A percentile compares a stretch with the other conserved stretches of the same genome.
phyloP scores from a whole-genome alignment of 2,329 filamentous ascomycete genomes.

The Ophiostoma novo-ulmi region DNA sequence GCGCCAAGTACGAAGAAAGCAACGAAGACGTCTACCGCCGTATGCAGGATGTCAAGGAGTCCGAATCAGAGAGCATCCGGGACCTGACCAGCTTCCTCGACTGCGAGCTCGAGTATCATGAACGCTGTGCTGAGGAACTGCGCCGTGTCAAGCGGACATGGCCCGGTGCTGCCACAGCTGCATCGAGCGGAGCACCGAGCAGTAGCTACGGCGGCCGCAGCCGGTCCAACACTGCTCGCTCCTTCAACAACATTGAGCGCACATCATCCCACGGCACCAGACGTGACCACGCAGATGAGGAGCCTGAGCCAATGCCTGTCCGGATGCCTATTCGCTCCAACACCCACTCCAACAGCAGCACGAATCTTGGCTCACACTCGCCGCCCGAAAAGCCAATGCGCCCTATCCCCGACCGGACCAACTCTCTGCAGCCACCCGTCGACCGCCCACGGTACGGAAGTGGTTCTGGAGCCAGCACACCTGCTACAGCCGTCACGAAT shows the following conservation, averaged over 20 bases:
- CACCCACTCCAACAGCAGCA: conserved; percentile 29
- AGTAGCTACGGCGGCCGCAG: conserved; percentile 33
- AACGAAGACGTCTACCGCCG: conserved; percentile 85
- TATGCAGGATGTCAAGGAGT: conserved; percentile 95
- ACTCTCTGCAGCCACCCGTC: conserved; percentile 37
- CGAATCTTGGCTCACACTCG: conserved; percentile 16
- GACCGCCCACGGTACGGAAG: not conserved
- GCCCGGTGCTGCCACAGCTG: conserved; percentile 31
- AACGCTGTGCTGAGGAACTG: conserved; percentile 81
- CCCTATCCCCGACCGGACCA: conserved; percentile 35
- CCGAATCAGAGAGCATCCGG: conserved; percentile 74
- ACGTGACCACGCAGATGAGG: conserved; percentile 35
- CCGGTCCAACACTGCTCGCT: conserved; percentile 48
- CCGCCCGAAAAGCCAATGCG: conserved; percentile 36
- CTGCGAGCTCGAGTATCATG: conserved; percentile 84
- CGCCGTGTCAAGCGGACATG: conserved; percentile 48
- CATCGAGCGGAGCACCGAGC: conserved; percentile 20
- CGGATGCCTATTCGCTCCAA: conserved; percentile 44
- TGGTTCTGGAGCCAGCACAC: not conserved
- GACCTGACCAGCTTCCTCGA: conserved; percentile 81
- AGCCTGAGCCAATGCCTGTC: conserved; percentile 36
- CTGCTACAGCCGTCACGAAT: conserved; percentile 25
- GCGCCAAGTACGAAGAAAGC: conserved; percentile 93
- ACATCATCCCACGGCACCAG: conserved; percentile 34
- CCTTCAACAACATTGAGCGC: conserved; percentile 33